A percentile compares a stretch with the other conserved stretches of the same genome.
phyloP scores from a whole-genome alignment of 805 yeast species.

The Lipomyces sp. region DNA sequence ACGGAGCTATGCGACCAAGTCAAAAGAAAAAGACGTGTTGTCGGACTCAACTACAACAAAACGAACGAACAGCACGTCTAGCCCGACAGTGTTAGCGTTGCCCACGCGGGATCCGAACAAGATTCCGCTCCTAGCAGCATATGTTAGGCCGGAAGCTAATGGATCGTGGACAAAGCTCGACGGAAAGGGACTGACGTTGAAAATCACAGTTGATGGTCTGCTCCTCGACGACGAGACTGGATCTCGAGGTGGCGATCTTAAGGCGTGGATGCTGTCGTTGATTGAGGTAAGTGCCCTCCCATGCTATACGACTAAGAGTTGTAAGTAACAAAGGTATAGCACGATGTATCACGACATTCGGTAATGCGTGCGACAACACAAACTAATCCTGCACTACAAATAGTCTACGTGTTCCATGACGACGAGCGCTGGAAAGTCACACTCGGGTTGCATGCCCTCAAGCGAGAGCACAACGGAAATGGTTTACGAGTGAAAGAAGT shows the following conservation, averaged over 20 bases:
- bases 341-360: conserved; percentile 19
- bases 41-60: neutral
- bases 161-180: conserved; percentile 11
- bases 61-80: conserved; percentile 3
- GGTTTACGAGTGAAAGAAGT: conserved; percentile 27
- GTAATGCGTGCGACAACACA: conserved; percentile 31
- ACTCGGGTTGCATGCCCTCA: conserved; percentile 31
- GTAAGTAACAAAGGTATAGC: conserved; percentile 8
- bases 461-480: conserved; percentile 19
- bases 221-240: conserved; percentile 25
- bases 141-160: conserved; percentile 22
- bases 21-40: neutral
- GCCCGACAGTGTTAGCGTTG: neutral
- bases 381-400: conserved; percentile 28
- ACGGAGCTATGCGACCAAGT: neutral
- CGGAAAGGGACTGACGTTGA: conserved; percentile 23
- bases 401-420: conserved; percentile 25
- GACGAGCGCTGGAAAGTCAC: conserved; percentile 29
- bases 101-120: conserved; percentile 27
- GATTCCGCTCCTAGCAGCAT: conserved; percentile 26
- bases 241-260: conserved; percentile 27
- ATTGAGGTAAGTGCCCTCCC: conserved; percentile 22
- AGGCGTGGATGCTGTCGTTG: conserved; percentile 31
- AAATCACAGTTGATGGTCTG: conserved; percentile 28
- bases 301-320: neutral